These are phyloP conservation scores for Raffaelea ambrosiae DNA, from an alignment of 2,329 filamentous ascomycete genomes.

Conservation along the genomic window DNA sequence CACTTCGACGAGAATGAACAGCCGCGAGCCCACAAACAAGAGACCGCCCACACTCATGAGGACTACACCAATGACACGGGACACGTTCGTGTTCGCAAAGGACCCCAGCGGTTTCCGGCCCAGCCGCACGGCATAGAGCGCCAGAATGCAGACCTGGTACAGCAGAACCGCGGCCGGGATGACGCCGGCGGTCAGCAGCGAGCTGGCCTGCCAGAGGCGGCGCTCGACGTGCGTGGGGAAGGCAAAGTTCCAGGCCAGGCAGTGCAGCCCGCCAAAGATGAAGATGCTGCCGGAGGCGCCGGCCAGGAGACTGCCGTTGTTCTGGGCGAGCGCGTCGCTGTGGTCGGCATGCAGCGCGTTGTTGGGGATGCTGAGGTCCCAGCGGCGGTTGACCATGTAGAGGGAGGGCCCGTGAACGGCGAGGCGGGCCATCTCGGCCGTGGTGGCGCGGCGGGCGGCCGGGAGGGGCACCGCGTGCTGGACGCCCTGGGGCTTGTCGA, in stretches of 20 bases:
- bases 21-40: background rate
- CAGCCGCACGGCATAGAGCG: background rate
- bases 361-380: constrained; percentile 3
- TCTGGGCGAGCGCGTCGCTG: background rate
- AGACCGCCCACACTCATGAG: background rate
- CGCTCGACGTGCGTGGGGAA: constrained; percentile 17
- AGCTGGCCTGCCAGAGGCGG: constrained; percentile 6
- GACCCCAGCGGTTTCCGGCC: background rate
- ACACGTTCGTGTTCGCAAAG: background rate
- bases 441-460: background rate
- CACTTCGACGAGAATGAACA: constrained; percentile 4
- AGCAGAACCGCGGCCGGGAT: background rate
- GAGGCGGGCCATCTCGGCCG: background rate
- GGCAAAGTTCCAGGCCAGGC: constrained; percentile 17
- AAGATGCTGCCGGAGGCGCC: background rate
- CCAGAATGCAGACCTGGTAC: background rate
- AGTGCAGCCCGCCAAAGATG: constrained; percentile 12
- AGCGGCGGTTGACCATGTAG: background rate
- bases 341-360: constrained; percentile 1
- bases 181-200: constrained; percentile 1
- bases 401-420: background rate
- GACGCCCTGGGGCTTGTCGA: constrained; percentile 11
- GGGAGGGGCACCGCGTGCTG: background rate
- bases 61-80: background rate
- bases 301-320: background rate